These are phyloP conservation scores for Metrosideros polymorpha DNA, from an alignment of 441 rosid genomes.

Conservation along the genomic window DNA sequence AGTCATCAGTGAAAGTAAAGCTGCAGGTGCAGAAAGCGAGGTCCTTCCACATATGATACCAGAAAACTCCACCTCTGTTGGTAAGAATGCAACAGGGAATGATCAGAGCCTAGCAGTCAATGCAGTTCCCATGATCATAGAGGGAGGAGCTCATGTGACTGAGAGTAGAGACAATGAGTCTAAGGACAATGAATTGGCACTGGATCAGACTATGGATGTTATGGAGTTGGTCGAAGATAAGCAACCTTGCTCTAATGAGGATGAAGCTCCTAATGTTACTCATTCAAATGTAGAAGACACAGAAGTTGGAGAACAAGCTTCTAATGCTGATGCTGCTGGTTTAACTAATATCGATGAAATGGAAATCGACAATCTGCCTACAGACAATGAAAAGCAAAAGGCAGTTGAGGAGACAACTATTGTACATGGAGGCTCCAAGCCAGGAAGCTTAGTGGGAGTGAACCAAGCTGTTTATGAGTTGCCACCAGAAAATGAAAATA, in stretches of 20 bases:
- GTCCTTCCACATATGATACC: neutral
- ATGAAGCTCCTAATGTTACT: neutral
- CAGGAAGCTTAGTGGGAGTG: constrained; percentile 3
- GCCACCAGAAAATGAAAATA: constrained; percentile 26
- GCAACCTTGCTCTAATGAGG: neutral
- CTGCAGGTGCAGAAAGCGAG: constrained; percentile 4
- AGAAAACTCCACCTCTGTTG: neutral
- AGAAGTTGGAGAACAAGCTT: constrained; percentile 5
- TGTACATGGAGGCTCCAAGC: constrained; percentile 4
- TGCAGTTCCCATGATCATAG: neutral
- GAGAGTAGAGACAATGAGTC: neutral
- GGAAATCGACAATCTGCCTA: constrained; percentile 27
- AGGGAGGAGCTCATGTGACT: neutral
- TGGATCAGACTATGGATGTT: neutral
- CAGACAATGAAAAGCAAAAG: constrained; percentile 12
- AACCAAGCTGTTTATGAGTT: constrained; percentile 32
- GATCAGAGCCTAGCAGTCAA: neutral
- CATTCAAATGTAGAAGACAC: neutral
- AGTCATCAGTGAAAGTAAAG: constrained; percentile 6
- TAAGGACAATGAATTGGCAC: neutral
- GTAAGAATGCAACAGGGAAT: neutral
- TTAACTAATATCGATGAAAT: constrained; percentile 19
- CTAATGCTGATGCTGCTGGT: constrained; percentile 15
- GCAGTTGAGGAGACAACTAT: constrained; percentile 12
- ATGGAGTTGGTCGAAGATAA: neutral